phyloP scores from a whole-genome alignment of 306 rosid genomes.

The Rosa multiflora region DNA sequence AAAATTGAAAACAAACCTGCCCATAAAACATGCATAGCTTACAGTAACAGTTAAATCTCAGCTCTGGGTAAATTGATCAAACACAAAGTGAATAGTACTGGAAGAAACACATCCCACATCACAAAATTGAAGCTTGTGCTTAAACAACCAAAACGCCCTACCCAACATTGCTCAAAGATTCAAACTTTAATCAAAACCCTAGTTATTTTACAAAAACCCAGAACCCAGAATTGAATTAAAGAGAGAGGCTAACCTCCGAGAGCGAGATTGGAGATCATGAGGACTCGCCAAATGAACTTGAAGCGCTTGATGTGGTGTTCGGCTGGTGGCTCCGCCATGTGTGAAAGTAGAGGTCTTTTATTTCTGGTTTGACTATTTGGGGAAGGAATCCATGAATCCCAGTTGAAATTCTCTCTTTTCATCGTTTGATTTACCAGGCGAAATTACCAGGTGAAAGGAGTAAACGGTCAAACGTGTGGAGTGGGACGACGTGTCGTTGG shows the following conservation, averaged over 20 bases:
- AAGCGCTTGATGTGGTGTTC: conserved; percentile 43
- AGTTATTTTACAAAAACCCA: not conserved
- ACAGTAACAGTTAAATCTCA: not conserved
- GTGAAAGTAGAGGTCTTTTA: not conserved
- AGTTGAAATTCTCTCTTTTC: not conserved
- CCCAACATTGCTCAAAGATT: not conserved
- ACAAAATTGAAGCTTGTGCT: not conserved
- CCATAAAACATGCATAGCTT: not conserved
- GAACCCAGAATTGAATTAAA: not conserved
- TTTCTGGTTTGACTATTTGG: not conserved
- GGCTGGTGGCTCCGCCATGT: conserved; percentile 32
- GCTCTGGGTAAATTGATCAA: conserved; percentile 37
- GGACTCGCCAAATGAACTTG: conserved; percentile 76
- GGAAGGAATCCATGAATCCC: not conserved
- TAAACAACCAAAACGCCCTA: not conserved
- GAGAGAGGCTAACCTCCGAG: conserved; percentile 57
- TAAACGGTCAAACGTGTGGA: not conserved
- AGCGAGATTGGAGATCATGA: conserved; percentile 72
- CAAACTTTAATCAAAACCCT: not conserved
- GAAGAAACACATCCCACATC: conserved; percentile 1
- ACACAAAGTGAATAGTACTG: conserved; percentile 31
- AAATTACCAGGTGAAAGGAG: not conserved
- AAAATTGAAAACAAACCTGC: not conserved
- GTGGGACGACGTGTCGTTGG: conserved; percentile 8
- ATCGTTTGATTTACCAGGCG: no score